phyloP scores from a whole-genome alignment of 176 grass and related monocot genomes.

The Saccharum spontaneum region DNA sequence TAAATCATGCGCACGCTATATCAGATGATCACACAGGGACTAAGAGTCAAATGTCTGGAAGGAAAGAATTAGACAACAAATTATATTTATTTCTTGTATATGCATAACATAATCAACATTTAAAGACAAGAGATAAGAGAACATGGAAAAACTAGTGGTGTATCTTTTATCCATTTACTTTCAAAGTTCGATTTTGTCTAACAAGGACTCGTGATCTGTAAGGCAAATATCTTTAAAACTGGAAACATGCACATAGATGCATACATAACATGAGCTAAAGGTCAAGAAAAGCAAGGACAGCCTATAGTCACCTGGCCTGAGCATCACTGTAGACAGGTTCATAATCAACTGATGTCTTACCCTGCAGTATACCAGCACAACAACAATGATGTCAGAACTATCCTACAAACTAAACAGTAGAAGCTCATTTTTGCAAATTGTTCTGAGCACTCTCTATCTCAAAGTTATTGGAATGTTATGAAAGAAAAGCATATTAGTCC shows the following conservation, averaged over 20 bases:
- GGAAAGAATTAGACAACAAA: background rate
- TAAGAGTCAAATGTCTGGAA: background rate
- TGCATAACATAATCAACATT: background rate
- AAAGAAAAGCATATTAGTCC: background rate
- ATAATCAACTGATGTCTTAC: constrained; percentile 63
- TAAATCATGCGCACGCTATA: background rate
- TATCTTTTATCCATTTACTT: background rate
- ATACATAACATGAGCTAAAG: constrained; percentile 6
- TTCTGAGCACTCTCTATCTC: background rate
- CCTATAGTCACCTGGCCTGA: constrained; percentile 67
- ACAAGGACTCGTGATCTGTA: background rate
- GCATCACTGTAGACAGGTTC: constrained; percentile 84
- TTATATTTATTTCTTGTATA: constrained; percentile 13
- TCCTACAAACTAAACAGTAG: background rate
- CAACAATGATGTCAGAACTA: constrained; percentile 21
- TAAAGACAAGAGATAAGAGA: background rate
- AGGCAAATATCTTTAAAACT: constrained; percentile 5
- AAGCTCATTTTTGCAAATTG: constrained; percentile 26
- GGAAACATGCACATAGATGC: background rate
- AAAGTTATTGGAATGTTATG: background rate
- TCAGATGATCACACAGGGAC: background rate
- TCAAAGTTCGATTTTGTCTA: background rate
- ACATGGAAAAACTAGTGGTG: constrained; percentile 13
- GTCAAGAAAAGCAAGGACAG: constrained; percentile 17
- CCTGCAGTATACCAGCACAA: constrained; percentile 49